Conservation (phyloP, 2,329 filamentous ascomycete species). For the Chaetomium globosum region DNA sequence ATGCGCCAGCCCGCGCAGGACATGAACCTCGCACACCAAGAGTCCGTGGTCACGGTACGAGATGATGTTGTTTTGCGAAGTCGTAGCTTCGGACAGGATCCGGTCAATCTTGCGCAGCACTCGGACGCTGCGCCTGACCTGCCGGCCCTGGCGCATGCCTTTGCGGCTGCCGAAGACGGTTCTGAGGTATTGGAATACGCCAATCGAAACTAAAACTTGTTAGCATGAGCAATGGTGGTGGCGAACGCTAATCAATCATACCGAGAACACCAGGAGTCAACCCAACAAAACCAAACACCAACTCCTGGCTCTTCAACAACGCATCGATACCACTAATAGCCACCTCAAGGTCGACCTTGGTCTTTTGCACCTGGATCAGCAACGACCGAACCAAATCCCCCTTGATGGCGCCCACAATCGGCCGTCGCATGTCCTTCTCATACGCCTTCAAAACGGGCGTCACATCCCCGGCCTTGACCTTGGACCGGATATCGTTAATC, state of each 20-base stretch:
- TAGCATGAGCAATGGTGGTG: slow-evolving; percentile 4
- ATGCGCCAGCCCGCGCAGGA: slow-evolving; percentile 70
- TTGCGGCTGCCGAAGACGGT: slow-evolving; percentile 69
- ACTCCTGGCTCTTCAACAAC: slow-evolving; percentile 90
- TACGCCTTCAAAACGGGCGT: slow-evolving; percentile 90
- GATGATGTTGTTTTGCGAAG: slow-evolving; percentile 72
- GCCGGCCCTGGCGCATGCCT: slow-evolving; percentile 66
- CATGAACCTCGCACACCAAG: slow-evolving; percentile 85
- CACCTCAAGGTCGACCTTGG: slow-evolving; percentile 95
- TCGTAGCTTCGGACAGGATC: slow-evolving; percentile 68
- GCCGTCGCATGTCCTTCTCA: slow-evolving; percentile 81
- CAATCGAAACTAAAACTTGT: slow-evolving; percentile 63
- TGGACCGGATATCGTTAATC: slow-evolving; percentile 72
- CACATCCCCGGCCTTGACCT: slow-evolving; percentile 87
- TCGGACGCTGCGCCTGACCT: slow-evolving; percentile 71
- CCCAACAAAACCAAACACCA: slow-evolving; percentile 96
- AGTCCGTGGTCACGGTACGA: slow-evolving; percentile 92
- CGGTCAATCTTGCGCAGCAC: slow-evolving; percentile 87
- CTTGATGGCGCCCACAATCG: slow-evolving; percentile 77
- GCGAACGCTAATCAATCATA: slow-evolving; percentile 14
- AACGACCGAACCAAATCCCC: slow-evolving; percentile 89
- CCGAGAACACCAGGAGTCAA: slow-evolving; percentile 84
- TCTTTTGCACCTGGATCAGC: slow-evolving; percentile 96
- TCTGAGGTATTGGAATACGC: slow-evolving; percentile 71
- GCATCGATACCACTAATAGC: slow-evolving; percentile 95